Evolutionary conservation across 805 yeast species (phyloP).

Genomic region (Ascoidea tarda): DNA sequence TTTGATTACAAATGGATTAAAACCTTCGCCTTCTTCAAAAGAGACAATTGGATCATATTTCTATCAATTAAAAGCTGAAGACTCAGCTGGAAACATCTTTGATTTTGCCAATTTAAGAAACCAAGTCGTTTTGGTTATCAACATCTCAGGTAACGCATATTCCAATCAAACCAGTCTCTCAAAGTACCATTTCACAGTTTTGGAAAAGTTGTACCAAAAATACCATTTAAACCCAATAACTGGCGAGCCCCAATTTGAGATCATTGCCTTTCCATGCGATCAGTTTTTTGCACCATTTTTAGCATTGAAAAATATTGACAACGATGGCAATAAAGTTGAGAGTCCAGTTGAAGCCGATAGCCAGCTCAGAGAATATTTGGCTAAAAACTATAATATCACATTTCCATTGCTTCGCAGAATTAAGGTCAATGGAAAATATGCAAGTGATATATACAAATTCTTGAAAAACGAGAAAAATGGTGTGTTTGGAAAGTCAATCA

Average conservation of each 20-base stretch:
- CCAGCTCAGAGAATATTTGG: neutral
- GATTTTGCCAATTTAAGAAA: conserved; percentile 4
- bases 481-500: conserved; percentile 53
- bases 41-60: conserved; percentile 2
- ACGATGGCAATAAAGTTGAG: neutral
- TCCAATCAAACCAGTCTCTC: neutral
- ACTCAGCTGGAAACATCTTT: conserved; percentile 3
- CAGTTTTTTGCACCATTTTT: conserved; percentile 1
- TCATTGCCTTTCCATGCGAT: conserved; percentile 7
- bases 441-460: conserved; percentile 56
- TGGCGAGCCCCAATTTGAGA: conserved; percentile 1
- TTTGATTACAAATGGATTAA: conserved; percentile 5
- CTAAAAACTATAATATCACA: conserved; percentile 52
- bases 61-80: conserved; percentile 3
- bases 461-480: conserved; percentile 49
- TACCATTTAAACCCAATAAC: neutral
- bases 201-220: conserved; percentile 4
- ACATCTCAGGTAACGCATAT: neutral
- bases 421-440: conserved; percentile 64
- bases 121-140: conserved; percentile 7
- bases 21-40: conserved; percentile 2
- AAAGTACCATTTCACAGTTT: conserved; percentile 1
- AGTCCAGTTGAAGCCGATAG: too few species aligned
- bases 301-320: neutral
- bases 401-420: conserved; percentile 71